Evolutionary conservation across 1,139 yeast genomes (phyloP).

Genomic region (Saccharomyces hybrid): DNA sequence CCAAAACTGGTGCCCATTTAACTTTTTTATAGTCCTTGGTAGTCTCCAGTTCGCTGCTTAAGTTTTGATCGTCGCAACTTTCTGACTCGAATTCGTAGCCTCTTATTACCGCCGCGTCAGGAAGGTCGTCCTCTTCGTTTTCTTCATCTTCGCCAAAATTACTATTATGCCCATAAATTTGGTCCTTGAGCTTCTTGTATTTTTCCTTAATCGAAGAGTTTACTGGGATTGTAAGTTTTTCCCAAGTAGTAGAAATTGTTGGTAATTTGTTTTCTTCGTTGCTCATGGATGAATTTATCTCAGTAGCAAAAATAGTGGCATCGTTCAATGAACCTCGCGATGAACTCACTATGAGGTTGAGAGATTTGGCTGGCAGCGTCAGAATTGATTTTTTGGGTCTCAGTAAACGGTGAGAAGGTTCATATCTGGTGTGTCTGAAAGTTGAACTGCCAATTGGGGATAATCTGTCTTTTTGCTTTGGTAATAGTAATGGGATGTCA

Average conservation of each 20-base stretch:
- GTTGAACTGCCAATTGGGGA: neutral
- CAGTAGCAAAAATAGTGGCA: conserved; percentile 73
- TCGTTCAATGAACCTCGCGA: conserved; percentile 60
- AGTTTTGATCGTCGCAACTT: conserved; percentile 3
- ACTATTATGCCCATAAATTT: conserved; percentile 6
- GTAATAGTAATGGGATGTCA: conserved; percentile 26
- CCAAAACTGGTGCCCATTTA: conserved; percentile 47
- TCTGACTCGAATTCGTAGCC: conserved; percentile 32
- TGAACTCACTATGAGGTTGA: conserved; percentile 57
- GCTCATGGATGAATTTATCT: conserved; percentile 47
- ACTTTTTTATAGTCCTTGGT: conserved; percentile 16
- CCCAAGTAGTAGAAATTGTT: conserved; percentile 50
- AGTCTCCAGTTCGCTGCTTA: conserved; percentile 4
- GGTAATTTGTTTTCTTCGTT: conserved; percentile 55
- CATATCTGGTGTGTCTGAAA: conserved; percentile 1
- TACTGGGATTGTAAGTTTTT: conserved; percentile 62
- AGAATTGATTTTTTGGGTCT: conserved; percentile 39
- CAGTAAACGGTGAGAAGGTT: conserved; percentile 28
- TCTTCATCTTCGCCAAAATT: conserved; percentile 9
- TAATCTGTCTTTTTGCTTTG: conserved; percentile 28
- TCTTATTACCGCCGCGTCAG: conserved; percentile 48
- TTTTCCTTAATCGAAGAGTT: conserved; percentile 32
- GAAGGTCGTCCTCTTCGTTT: neutral
- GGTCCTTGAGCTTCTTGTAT: conserved; percentile 28
- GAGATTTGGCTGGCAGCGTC: conserved; percentile 34